These are phyloP conservation scores for Lachancea thermotolerans DNA, from an alignment of 805 yeast species.

Conservation along the genomic window DNA sequence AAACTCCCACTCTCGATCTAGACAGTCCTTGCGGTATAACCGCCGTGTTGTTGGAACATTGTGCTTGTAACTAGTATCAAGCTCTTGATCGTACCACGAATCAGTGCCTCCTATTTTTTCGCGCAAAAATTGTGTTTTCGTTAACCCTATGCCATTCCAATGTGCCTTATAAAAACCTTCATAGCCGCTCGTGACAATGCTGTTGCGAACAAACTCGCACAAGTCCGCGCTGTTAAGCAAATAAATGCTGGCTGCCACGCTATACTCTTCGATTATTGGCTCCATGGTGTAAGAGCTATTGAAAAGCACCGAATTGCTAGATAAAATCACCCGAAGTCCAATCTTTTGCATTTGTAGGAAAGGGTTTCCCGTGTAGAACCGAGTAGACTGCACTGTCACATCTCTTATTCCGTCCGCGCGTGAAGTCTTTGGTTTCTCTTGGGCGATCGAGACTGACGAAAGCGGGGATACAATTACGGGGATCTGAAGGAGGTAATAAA, in stretches of 20 bases:
- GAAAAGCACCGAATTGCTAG: conserved; percentile 25
- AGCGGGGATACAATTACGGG: conserved; percentile 27
- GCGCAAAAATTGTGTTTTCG: conserved; percentile 6
- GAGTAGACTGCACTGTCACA: conserved; percentile 17
- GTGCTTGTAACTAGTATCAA: conserved; percentile 27
- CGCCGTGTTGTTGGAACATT: conserved; percentile 29
- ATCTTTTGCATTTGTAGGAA: conserved; percentile 26
- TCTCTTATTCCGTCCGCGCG: conserved; percentile 15
- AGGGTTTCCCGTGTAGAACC: conserved; percentile 24
- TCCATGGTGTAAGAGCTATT: conserved; percentile 30
- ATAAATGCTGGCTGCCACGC: conserved; percentile 33
- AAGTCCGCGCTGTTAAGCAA: conserved; percentile 28
- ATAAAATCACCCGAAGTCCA: conserved; percentile 24
- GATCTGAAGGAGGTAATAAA: conserved; percentile 27
- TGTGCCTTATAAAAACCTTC: conserved; percentile 31
- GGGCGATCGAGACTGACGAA: conserved; percentile 22
- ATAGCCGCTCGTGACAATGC: conserved; percentile 25
- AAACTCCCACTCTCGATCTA: conserved; percentile 28
- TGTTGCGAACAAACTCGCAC: conserved; percentile 28
- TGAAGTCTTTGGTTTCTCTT: not conserved
- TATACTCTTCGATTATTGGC: conserved; percentile 30
- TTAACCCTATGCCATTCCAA: conserved; percentile 25
- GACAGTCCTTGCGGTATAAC: conserved; percentile 21
- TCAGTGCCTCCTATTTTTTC: conserved; percentile 23
- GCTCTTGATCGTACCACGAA: conserved; percentile 26